Evolutionary conservation across 306 rosid species (phyloP).

Genomic region (Bauhinia variegata): DNA sequence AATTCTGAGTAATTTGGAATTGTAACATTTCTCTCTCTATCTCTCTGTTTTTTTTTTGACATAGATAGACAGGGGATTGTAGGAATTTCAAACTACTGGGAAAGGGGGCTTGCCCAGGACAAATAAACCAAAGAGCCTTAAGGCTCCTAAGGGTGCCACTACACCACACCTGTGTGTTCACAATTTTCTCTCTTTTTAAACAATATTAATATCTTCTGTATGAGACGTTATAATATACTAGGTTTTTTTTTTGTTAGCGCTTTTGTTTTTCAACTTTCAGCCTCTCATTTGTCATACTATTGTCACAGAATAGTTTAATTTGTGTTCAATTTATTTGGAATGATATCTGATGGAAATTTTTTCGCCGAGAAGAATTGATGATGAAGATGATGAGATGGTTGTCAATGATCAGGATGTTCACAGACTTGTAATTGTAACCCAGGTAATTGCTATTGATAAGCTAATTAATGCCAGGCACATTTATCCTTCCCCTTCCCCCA

Average conservation of each 20-base stretch:
- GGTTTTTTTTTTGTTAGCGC: too few species aligned
- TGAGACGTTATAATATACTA: slow-evolving; percentile 7
- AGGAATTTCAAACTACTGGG: too few species aligned
- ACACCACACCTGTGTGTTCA: too few species aligned
- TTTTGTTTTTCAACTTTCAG: neutral
- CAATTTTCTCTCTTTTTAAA: neutral
- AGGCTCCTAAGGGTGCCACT: too few species aligned
- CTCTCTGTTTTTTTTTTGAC: too few species aligned
- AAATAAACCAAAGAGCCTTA: too few species aligned
- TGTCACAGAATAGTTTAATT: slow-evolving; percentile 5
- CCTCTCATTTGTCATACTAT: slow-evolving; percentile 1
- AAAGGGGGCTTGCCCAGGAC: too few species aligned
- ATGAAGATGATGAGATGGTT: slow-evolving; percentile 79
- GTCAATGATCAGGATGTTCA: slow-evolving; percentile 86
- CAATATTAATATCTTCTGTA: neutral
- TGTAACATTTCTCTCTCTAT: neutral
- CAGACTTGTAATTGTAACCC: slow-evolving; percentile 90
- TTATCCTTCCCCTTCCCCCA: neutral
- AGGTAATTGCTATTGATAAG: slow-evolving; percentile 60
- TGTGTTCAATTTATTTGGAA: slow-evolving; percentile 7
- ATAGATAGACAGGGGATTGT: too few species aligned
- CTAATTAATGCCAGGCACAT: neutral
- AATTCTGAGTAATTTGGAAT: neutral
- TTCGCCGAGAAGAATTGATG: slow-evolving; percentile 60
- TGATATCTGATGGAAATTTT: slow-evolving; percentile 37